These are phyloP conservation scores for Sechiopsis laciniata DNA, from an alignment of 306 rosid species.

Conservation along the genomic window DNA sequence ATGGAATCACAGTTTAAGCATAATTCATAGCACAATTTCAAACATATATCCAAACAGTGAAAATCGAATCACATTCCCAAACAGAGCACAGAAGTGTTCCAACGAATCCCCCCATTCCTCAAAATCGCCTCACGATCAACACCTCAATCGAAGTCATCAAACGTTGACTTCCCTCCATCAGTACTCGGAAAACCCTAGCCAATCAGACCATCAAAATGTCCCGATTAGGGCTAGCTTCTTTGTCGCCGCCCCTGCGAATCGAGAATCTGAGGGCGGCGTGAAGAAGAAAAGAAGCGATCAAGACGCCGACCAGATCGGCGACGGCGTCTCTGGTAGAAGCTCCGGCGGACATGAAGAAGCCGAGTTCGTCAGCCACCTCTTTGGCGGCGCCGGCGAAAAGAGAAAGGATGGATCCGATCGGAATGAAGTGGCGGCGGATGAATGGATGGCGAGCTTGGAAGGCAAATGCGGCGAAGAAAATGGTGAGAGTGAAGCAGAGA, in stretches of 20 bases:
- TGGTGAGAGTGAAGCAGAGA: constrained; percentile 46
- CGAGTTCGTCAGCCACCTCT: constrained; percentile 72
- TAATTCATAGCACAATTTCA: too few relatives aligned
- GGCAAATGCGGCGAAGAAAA: constrained; percentile 47
- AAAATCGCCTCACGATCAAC: not conserved
- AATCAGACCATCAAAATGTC: constrained; percentile 44
- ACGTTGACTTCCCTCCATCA: not conserved
- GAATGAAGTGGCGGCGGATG: constrained; percentile 54
- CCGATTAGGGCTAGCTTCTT: constrained; percentile 25
- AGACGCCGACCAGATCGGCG: constrained; percentile 56
- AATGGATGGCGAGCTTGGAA: constrained; percentile 33
- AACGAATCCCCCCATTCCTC: not conserved
- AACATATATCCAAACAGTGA: not conserved
- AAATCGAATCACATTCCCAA: not conserved
- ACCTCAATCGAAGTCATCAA: not conserved
- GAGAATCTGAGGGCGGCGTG: constrained; percentile 27
- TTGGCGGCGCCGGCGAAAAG: constrained; percentile 70
- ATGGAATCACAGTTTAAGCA: constrained; percentile 2
- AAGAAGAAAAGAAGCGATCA: constrained; percentile 41
- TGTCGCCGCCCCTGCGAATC: constrained; percentile 22
- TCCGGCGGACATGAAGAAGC: constrained; percentile 61
- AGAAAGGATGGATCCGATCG: constrained; percentile 45
- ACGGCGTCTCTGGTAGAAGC: constrained; percentile 63
- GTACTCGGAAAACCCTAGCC: not conserved
- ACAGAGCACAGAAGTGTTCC: not conserved